Conservation (phyloP, 352 stramenopile species). For the Phytophthora fragariaefolia region DNA sequence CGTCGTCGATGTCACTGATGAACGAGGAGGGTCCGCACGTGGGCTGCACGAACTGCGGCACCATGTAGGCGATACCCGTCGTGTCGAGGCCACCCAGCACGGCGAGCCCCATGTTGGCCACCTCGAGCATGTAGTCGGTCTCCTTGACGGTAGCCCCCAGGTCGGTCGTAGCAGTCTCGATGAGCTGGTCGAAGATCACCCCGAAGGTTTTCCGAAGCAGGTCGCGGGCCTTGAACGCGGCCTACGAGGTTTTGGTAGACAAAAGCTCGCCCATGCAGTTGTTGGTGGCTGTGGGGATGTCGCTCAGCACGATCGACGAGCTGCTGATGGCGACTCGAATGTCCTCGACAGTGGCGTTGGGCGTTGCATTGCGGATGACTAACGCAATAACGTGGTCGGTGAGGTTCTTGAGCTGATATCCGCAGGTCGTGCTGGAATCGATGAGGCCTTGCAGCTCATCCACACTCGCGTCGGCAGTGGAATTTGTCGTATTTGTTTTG, state of each 20-base stretch:
- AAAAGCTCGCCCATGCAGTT: conserved; percentile 26
- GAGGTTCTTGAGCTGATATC: conserved; percentile 30
- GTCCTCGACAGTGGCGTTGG: conserved; percentile 10
- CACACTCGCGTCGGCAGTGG: conserved; percentile 3
- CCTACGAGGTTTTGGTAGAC: conserved; percentile 7
- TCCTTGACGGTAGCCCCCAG: conserved; percentile 1
- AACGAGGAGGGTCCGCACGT: conserved; percentile 12
- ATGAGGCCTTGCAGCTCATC: conserved; percentile 27
- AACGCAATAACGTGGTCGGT: conserved; percentile 28
- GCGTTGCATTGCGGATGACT: conserved; percentile 25
- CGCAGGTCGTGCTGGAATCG: conserved; percentile 18
- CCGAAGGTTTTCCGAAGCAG: conserved; percentile 21
- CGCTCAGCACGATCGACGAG: conserved; percentile 13
- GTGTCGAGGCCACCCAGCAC: conserved; percentile 38
- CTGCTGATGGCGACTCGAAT: conserved; percentile 18
- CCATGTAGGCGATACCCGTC: conserved; percentile 38
- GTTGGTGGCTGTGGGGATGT: conserved; percentile 21
- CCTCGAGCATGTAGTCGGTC: conserved; percentile 36
- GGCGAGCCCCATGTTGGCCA: conserved; percentile 35
- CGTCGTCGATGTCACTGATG: conserved; percentile 29
- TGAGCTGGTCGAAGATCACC: conserved; percentile 23
- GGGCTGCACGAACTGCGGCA: conserved; percentile 37
- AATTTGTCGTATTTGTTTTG: conserved; percentile 8
- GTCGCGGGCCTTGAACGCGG: conserved; percentile 21
- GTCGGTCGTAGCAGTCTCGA: conserved; percentile 15